Conservation (phyloP, 352 stramenopile genomes). For the Peronospora farinosa region DNA sequence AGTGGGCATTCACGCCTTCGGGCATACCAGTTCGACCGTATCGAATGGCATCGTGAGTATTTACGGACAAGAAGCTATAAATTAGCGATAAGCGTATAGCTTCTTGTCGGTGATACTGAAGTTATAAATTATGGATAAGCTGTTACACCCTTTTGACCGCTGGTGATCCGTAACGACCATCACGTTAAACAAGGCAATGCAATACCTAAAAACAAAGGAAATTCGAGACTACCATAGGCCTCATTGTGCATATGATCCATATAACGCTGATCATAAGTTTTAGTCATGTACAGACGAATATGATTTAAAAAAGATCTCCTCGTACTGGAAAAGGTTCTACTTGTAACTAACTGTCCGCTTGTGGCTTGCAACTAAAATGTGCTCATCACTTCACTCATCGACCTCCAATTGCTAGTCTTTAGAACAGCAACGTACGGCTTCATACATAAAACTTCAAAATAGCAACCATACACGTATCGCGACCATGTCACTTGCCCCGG, state of each 20-base stretch:
- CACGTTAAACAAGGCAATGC: too few relatives aligned
- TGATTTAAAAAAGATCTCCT: slow-evolving; percentile 9
- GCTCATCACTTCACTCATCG: slow-evolving; percentile 14
- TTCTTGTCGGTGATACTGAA: too few relatives aligned
- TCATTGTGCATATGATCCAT: neutral
- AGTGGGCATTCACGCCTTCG: slow-evolving; percentile 31
- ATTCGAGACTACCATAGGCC: too few relatives aligned
- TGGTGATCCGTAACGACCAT: too few relatives aligned
- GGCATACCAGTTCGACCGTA: slow-evolving; percentile 27
- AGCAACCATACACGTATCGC: slow-evolving; percentile 13
- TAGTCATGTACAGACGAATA: neutral
- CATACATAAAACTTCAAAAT: slow-evolving; percentile 18
- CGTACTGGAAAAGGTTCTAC: slow-evolving; percentile 12
- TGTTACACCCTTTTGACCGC: too few relatives aligned
- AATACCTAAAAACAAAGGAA: too few relatives aligned
- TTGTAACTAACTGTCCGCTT: too few relatives aligned
- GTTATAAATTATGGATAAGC: too few relatives aligned
- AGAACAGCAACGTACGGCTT: slow-evolving; percentile 23
- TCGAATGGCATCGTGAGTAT: slow-evolving; percentile 12
- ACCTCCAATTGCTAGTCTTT: slow-evolving; percentile 16
- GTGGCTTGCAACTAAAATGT: slow-evolving; percentile 11
- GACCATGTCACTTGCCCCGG: slow-evolving; percentile 13
- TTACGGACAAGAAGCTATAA: neutral
- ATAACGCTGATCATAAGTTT: neutral
- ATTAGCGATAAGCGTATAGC: too few relatives aligned